Conservation (phyloP, 129 eudicot genomes). For the Artemisia annua region DNA sequence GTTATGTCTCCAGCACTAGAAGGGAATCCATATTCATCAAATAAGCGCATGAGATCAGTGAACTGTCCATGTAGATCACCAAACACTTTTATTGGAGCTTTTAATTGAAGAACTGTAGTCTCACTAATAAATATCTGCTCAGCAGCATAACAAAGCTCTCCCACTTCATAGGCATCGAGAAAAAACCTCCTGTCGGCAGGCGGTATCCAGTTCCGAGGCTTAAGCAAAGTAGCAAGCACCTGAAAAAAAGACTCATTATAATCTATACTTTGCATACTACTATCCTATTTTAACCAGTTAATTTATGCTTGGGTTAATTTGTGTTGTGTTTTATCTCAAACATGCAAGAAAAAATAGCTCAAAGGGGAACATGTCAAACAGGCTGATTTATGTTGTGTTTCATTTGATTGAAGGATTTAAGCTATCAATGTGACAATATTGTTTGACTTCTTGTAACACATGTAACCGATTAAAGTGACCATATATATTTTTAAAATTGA, state of each 20-base stretch:
- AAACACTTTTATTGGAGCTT: conserved; percentile 91
- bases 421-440: too few species aligned
- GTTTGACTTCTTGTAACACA: too few species aligned
- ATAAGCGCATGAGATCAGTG: conserved; percentile 91
- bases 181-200: conserved; percentile 84
- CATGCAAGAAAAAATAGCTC: background rate
- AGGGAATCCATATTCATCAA: conserved; percentile 99
- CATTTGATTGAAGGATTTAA: too few species aligned
- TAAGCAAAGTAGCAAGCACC: conserved; percentile 80
- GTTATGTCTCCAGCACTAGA: conserved; percentile 93
- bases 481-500: too few species aligned
- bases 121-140: conserved; percentile 95
- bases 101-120: conserved; percentile 91
- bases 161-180: conserved; percentile 95
- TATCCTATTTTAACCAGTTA: background rate
- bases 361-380: conserved; percentile 8
- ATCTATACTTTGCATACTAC: conserved; percentile 12
- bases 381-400: too few species aligned
- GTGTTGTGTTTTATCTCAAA: background rate
- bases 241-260: conserved; percentile 30
- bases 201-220: conserved; percentile 94
- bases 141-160: conserved; percentile 96
- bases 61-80: conserved; percentile 99
- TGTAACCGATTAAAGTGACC: too few species aligned
- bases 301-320: background rate